A percentile compares a stretch with the other conserved stretches of the same genome.
Conservation (phyloP, 1,284 basidiomycete species). For the Tilletiopsis washingtonensis region DNA sequence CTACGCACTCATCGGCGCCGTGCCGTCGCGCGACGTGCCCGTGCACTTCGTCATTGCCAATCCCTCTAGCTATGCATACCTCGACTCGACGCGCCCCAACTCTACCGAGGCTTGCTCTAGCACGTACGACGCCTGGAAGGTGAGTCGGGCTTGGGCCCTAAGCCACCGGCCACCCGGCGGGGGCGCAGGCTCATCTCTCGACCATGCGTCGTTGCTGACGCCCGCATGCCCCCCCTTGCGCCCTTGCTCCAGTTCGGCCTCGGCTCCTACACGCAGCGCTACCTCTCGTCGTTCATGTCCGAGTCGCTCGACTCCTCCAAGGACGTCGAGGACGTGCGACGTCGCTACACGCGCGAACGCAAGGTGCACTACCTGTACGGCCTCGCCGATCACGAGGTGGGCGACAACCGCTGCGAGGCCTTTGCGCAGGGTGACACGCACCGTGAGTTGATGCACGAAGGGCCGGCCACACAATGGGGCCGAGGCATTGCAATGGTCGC, state of each 20-base stretch:
- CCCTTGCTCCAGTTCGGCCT: conserved; percentile 10
- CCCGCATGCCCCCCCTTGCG: neutral
- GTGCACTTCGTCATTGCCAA: conserved; percentile 35
- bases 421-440: too few relatives aligned
- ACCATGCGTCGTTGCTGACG: neutral
- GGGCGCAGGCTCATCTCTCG: neutral
- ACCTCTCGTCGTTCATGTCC: conserved; percentile 20
- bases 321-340: conserved; percentile 20
- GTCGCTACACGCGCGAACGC: conserved; percentile 14
- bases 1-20: conserved; percentile 22
- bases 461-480: too few relatives aligned
- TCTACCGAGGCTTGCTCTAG: conserved; percentile 10
- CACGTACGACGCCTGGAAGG: conserved; percentile 29
- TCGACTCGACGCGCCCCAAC: conserved; percentile 14
- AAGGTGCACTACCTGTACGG: conserved; percentile 25
- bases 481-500: too few relatives aligned
- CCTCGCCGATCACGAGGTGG: conserved; percentile 15
- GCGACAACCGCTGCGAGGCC: conserved; percentile 24
- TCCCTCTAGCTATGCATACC: conserved; percentile 26
- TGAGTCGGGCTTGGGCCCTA: neutral
- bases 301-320: conserved; percentile 17
- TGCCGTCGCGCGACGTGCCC: conserved; percentile 15
- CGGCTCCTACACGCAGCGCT: conserved; percentile 15
- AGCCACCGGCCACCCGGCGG: too few relatives aligned
- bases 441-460: too few relatives aligned